phyloP scores from a whole-genome alignment of 441 rosid genomes.

The Mallotus repandus region DNA sequence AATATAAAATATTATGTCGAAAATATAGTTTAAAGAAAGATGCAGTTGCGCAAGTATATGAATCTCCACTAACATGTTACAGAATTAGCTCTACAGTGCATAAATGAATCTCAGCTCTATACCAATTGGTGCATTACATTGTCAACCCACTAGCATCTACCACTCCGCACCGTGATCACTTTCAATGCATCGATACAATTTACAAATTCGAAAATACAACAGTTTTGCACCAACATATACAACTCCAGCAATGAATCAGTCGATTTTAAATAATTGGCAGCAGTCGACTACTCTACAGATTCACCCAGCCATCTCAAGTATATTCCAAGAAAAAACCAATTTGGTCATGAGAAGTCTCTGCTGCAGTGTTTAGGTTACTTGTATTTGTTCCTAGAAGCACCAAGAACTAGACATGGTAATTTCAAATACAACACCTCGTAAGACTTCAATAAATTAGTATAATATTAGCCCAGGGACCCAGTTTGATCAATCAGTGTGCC shows the following conservation, averaged over 20 bases:
- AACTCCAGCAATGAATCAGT: neutral
- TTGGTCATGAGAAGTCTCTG: neutral
- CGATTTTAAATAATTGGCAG: neutral
- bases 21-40: neutral
- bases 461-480: conserved; percentile 24
- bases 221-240: neutral
- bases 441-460: neutral
- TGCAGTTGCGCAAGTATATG: neutral
- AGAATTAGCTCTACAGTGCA: neutral
- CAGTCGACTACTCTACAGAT: neutral
- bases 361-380: neutral
- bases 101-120: conserved; percentile 6
- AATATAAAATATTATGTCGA: neutral
- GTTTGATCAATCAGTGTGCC: conserved; percentile 54
- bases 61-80: neutral
- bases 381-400: neutral
- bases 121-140: conserved; percentile 1
- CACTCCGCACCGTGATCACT: neutral
- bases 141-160: neutral
- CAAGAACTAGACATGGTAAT: neutral
- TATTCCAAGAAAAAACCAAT: neutral
- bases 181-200: neutral
- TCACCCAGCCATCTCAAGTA: neutral
- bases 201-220: neutral
- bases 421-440: neutral